phyloP scores from a whole-genome alignment of 2,329 filamentous ascomycete genomes.

The Colletotrichum sp. region DNA sequence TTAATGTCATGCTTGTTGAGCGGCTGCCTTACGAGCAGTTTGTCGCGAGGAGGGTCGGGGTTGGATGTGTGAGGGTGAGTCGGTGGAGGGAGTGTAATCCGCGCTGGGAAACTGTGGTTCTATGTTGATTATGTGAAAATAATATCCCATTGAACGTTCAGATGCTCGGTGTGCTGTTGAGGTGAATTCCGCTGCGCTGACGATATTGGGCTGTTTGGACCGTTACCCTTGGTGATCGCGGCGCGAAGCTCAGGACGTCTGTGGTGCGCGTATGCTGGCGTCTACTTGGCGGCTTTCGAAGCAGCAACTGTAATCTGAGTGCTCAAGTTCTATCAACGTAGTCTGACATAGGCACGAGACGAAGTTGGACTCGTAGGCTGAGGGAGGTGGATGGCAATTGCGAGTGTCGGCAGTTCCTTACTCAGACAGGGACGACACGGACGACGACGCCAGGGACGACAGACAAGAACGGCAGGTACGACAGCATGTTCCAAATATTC shows the following conservation, averaged over 20 bases:
- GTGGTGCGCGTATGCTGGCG: no score
- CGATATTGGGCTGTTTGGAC: neutral
- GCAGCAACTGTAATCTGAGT: neutral
- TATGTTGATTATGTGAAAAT: neutral
- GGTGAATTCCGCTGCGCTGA: neutral
- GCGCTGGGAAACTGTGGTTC: neutral
- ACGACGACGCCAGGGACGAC: no score
- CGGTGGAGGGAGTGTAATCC: neutral
- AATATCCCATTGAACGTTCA: neutral
- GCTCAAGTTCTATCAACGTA: fast-evolving
- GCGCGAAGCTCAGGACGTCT: neutral
- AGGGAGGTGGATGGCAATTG: neutral
- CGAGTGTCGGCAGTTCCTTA: neutral
- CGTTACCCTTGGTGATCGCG: neutral
- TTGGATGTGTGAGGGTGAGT: neutral
- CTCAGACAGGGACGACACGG: neutral
- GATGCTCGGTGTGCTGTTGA: neutral
- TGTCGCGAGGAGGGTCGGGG: neutral
- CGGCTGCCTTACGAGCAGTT: neutral
- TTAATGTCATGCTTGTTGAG: conserved; percentile 9
- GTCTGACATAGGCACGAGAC: neutral
- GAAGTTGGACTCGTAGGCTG: neutral
- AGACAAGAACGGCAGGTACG: no score
- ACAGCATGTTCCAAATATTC: no score
- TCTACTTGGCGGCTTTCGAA: neutral